Evolutionary conservation across 1,284 basidiomycete genomes (phyloP).

Genomic region (Marasmius sp.): DNA sequence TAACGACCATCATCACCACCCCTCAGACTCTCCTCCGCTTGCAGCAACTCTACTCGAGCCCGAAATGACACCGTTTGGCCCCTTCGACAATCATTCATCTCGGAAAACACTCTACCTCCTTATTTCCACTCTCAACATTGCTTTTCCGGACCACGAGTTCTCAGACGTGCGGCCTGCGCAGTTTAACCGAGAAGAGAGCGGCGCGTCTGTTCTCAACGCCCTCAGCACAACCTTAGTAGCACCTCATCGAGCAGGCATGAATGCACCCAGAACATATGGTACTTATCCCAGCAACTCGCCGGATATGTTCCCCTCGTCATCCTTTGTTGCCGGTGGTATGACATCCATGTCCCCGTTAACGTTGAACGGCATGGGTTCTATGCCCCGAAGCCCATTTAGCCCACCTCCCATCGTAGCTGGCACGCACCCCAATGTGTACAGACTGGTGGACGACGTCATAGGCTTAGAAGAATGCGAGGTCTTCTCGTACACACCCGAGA

Average conservation of each 20-base stretch:
- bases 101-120: constrained; percentile 92
- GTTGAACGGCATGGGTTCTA: constrained; percentile 47
- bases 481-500: constrained; percentile 92
- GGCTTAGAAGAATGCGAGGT: constrained; percentile 92
- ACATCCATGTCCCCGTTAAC: constrained; percentile 64
- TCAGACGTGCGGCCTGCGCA: constrained; percentile 89
- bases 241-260: constrained; percentile 60
- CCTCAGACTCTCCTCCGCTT: constrained; percentile 55
- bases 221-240: constrained; percentile 78
- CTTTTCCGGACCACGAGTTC: constrained; percentile 98
- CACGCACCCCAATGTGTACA: constrained; percentile 83
- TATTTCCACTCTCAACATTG: constrained; percentile 95
- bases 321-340: constrained; percentile 29
- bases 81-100: constrained; percentile 72
- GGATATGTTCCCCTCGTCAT: constrained; percentile 70
- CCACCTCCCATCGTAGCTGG: constrained; percentile 64
- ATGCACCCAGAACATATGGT: constrained; percentile 75
- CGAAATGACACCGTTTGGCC: constrained; percentile 77
- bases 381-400: constrained; percentile 51
- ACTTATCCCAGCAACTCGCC: constrained; percentile 74
- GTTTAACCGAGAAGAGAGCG: constrained; percentile 83
- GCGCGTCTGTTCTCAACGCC: constrained; percentile 75
- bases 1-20: constrained; percentile 67
- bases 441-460: constrained; percentile 88
- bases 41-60: constrained; percentile 69